Evolutionary conservation across 2,329 filamentous ascomycete species (phyloP).

Genomic region (Colletotrichum karsti): DNA sequence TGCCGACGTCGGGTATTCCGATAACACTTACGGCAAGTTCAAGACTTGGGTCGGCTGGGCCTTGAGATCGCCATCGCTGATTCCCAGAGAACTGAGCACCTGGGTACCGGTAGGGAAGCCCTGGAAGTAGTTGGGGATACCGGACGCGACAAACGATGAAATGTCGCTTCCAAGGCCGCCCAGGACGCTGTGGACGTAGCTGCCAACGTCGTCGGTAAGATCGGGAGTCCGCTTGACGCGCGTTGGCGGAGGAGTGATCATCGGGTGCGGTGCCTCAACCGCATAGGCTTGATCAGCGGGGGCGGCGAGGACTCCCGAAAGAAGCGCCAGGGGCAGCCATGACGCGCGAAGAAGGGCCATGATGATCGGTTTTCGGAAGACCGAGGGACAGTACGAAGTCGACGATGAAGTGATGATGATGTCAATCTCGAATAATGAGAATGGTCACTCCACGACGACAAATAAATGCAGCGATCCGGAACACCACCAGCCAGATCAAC

Average conservation of each 20-base stretch:
- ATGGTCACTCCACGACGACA: not conserved
- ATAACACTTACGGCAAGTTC: slow-evolving; percentile 67
- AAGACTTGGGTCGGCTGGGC: slow-evolving; percentile 75
- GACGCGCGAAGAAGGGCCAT: slow-evolving; percentile 13
- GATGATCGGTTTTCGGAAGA: not conserved
- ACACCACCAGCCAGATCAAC: not conserved
- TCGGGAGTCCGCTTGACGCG: slow-evolving; percentile 29
- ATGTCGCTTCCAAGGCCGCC: slow-evolving; percentile 61
- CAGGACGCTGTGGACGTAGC: slow-evolving; percentile 60
- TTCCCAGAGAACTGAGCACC: slow-evolving; percentile 69
- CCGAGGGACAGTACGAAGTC: not conserved
- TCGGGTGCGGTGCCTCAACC: slow-evolving; percentile 29
- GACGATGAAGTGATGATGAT: not conserved
- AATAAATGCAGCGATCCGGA: not conserved
- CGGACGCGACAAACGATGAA: slow-evolving; percentile 68
- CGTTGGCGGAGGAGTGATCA: slow-evolving; percentile 35
- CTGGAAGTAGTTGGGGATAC: slow-evolving; percentile 74
- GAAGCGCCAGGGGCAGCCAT: slow-evolving; percentile 17
- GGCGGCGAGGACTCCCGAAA: slow-evolving; percentile 29
- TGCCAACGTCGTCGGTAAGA: slow-evolving; percentile 51
- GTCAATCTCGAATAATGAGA: not conserved
- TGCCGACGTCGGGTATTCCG: not conserved
- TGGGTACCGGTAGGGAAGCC: slow-evolving; percentile 69
- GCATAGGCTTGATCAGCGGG: slow-evolving; percentile 21
- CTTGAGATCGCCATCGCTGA: slow-evolving; percentile 65